phyloP scores from a whole-genome alignment of 129 eudicot genomes.

The Heracleum sosnowskyi region DNA sequence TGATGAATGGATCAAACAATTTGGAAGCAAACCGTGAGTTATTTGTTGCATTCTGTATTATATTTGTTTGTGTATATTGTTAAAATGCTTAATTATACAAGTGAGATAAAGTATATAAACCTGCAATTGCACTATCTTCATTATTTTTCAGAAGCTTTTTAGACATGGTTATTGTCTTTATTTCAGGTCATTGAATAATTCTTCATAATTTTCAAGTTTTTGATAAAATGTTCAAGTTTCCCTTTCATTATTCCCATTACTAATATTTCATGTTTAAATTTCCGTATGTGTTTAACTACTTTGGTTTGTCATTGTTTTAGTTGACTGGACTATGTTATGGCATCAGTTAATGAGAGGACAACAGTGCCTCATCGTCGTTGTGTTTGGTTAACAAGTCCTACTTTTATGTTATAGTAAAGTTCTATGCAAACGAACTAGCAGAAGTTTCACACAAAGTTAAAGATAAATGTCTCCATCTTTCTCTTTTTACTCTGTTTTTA shows the following conservation, averaged over 20 bases:
- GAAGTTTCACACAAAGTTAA: neutral
- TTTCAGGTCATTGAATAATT: neutral
- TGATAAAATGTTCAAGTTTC: neutral
- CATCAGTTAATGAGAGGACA: neutral
- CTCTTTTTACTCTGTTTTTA: neutral
- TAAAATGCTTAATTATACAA: neutral
- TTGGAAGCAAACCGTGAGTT: conserved; percentile 76
- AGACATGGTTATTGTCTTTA: neutral
- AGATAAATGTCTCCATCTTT: neutral
- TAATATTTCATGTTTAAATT: neutral
- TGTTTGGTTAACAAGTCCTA: neutral
- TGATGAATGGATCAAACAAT: conserved; percentile 55
- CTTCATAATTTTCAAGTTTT: neutral
- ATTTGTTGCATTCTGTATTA: conserved; percentile 8
- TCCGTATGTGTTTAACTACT: neutral
- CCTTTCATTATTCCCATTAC: neutral
- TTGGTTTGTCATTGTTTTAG: neutral
- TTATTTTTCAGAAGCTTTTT: neutral
- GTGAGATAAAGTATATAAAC: neutral
- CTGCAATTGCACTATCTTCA: neutral
- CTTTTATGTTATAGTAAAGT: neutral
- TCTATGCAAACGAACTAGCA: neutral
- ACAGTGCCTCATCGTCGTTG: neutral
- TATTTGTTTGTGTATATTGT: neutral
- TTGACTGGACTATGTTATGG: neutral